Evolutionary conservation across 805 yeast genomes (phyloP), one percentile per base, ranked within the genome.

Genomic region (Ogataea nitratoaversa): DNA sequence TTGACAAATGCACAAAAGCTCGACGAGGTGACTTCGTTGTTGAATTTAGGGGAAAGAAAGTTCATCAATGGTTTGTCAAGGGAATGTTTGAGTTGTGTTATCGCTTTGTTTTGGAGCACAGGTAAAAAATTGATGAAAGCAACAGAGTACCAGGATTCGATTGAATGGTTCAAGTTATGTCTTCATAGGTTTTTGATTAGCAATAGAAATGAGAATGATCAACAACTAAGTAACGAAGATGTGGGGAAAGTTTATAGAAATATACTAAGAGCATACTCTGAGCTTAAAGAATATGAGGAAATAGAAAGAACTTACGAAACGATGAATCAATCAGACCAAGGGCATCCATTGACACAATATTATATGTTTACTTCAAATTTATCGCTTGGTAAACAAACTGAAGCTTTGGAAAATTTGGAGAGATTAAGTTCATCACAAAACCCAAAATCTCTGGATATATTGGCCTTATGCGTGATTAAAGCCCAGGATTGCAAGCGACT

Each of bases 31-130:
- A 35, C 37, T 12, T 49, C 45, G 3, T 54, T 62, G 22, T 42
- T 62, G 19, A 50, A 52, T 7, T 37, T 49, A 13, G 46, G 63
- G 0, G 66, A 67, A 32, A 59, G 50, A 29, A 46, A 52, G 5
- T 44, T 68, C 4, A 14, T 33, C 6, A 34, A 28, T 43, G n/a
- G 47, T 0, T 41, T 70, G 2, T 52, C 66, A 0, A 55, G 51
- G 24, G 52, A 53, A 13, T 51, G 67, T 5, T 41, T 60, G 6
- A 56, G 66, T 5, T 53, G 68, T 31, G 37, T 63, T 5, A 53
- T 65, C 0, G 59, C 71, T 1, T 41, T 70, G 20, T 41, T 70
- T 16, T 70, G 73, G 72, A 68, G 67, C 35, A 39, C 49, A 16
- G 72, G 68, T 0, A 66, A 66, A 30, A 45, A 49, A 14, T 45